phyloP scores from a whole-genome alignment of 176 grass and related monocot genomes.

The Dendrocalamus sinicus region DNA sequence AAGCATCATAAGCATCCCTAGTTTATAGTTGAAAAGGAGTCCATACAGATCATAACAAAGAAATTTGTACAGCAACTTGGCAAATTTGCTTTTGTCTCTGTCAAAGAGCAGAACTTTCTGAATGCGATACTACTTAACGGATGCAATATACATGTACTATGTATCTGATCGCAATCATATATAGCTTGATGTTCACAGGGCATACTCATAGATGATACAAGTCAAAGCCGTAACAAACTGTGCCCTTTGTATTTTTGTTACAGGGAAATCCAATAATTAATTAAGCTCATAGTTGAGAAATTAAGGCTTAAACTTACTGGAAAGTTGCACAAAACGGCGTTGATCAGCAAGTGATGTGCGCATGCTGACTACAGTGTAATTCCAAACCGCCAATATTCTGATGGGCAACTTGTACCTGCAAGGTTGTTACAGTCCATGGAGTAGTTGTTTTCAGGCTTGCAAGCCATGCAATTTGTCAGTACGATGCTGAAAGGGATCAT shows the following conservation, averaged over 20 bases:
- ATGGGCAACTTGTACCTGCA: slow-evolving; percentile 27
- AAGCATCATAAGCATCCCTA: too few relatives aligned
- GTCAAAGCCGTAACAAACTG: slow-evolving; percentile 1
- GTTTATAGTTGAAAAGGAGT: too few relatives aligned
- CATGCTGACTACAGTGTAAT: slow-evolving; percentile 12
- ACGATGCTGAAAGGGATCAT: background rate
- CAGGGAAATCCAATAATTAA: slow-evolving; percentile 14
- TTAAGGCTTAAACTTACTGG: background rate
- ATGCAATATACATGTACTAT: background rate
- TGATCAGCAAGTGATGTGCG: slow-evolving; percentile 25
- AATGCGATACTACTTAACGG: slow-evolving; percentile 1
- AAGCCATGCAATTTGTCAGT: slow-evolving; percentile 23
- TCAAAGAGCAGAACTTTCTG: background rate
- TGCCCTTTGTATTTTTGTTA: slow-evolving; percentile 12
- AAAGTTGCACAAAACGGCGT: slow-evolving; percentile 12
- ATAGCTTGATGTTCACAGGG: background rate
- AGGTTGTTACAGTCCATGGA: slow-evolving; percentile 23
- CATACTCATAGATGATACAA: background rate
- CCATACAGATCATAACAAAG: too few relatives aligned
- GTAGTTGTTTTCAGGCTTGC: slow-evolving; percentile 35
- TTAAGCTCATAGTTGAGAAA: background rate
- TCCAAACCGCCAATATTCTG: slow-evolving; percentile 13
- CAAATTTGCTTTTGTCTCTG: background rate
- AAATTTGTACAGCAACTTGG: slow-evolving; percentile 33
- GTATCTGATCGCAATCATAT: background rate